Evolutionary conservation across 192 early-diverging fungal species (phyloP).

Genomic region (Coemansia furcata): DNA sequence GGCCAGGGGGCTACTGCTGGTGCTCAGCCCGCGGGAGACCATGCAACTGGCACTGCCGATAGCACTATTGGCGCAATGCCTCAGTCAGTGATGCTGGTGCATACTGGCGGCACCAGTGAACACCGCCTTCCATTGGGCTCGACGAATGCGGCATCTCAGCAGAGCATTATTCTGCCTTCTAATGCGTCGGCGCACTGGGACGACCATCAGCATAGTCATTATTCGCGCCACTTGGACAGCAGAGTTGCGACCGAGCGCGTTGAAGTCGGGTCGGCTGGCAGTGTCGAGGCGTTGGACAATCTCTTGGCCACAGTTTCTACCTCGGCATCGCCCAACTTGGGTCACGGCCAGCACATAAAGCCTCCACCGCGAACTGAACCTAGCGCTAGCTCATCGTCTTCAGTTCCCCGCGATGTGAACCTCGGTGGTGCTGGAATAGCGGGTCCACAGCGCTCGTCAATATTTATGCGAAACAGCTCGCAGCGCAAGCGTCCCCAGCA

Average conservation of each 20-base stretch:
- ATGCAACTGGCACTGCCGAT: not conserved
- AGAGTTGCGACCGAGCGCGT: not conserved
- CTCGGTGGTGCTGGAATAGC: not conserved
- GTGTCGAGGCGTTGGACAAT: constrained; percentile 14
- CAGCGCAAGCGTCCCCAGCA: constrained; percentile 25
- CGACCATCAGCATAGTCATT: not conserved
- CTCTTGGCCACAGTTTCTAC: constrained; percentile 14
- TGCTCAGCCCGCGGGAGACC: not conserved
- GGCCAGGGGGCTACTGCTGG: not conserved
- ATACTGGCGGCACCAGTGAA: constrained; percentile 2
- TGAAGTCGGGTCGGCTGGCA: constrained; percentile 10
- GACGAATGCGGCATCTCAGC: not conserved
- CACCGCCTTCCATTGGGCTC: constrained; percentile 2
- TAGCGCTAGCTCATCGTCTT: constrained; percentile 15
- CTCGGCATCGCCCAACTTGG: constrained; percentile 35
- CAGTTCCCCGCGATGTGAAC: constrained; percentile 26
- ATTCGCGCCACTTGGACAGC: constrained; percentile 1
- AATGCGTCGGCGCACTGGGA: constrained; percentile 32
- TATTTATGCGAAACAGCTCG: constrained; percentile 22
- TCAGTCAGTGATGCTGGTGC: not conserved
- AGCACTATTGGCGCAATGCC: not conserved
- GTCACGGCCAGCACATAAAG: constrained; percentile 21
- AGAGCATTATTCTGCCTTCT: constrained; percentile 7
- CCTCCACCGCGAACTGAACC: constrained; percentile 17
- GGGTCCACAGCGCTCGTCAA: constrained; percentile 20